Evolutionary conservation across 2,329 filamentous ascomycete genomes (phyloP).

Genomic region (Hawksworthiomyces lignivorus): DNA sequence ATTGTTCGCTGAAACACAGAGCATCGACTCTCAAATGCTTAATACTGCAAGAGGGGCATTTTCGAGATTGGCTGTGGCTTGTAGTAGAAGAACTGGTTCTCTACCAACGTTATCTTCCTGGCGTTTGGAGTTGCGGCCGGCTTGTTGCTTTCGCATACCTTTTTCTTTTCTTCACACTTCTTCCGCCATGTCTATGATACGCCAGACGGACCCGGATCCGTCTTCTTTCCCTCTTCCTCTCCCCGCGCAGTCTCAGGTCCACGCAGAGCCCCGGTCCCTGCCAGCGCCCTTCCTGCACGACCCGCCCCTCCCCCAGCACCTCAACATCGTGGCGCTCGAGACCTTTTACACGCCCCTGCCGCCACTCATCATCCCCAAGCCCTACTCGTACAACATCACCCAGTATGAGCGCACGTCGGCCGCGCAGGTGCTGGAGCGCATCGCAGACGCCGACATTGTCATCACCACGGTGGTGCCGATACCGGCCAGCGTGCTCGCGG

Average conservation of each 20-base stretch:
- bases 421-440: conserved; percentile 21
- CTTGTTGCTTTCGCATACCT: too few species aligned
- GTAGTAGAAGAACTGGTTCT: too few species aligned
- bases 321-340: conserved; percentile 27
- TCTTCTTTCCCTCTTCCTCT: not conserved
- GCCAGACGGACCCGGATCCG: too few species aligned
- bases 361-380: conserved; percentile 15
- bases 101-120: too few species aligned
- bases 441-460: conserved; percentile 28
- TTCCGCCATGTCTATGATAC: too few species aligned
- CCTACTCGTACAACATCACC: conserved; percentile 23
- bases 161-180: too few species aligned
- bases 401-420: conserved; percentile 20
- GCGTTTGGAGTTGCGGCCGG: too few species aligned
- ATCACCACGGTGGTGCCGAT: conserved; percentile 27
- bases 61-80: too few species aligned
- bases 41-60: too few species aligned
- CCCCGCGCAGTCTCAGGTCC: not conserved
- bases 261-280: too few species aligned
- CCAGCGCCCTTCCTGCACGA: not conserved
- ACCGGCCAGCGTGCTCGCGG: conserved; percentile 15
- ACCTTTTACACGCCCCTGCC: conserved; percentile 25
- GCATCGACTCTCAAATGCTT: too few species aligned
- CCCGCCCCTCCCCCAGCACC: conserved; percentile 17
- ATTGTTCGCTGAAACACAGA: too few species aligned